Evolutionary conservation across 305 asterid genomes (phyloP).

Genomic region (Fraxinus greggii): DNA sequence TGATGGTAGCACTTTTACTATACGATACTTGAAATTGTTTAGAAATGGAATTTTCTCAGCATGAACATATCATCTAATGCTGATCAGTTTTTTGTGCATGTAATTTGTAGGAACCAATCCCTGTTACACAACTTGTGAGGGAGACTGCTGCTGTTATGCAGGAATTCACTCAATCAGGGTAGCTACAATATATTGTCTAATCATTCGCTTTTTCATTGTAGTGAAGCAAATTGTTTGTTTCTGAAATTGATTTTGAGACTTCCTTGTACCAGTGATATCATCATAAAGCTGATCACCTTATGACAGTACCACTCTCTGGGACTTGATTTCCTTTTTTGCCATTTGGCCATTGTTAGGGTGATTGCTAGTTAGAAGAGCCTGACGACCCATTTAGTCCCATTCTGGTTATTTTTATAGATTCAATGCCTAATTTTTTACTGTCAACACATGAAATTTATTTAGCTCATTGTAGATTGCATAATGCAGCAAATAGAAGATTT

Average conservation of each 20-base stretch:
- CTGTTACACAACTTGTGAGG: constrained; percentile 94
- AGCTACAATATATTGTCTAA: constrained; percentile 19
- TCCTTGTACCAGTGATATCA: background rate
- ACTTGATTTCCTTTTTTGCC: background rate
- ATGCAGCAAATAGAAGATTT: background rate
- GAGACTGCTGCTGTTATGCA: constrained; percentile 98
- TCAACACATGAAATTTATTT: background rate
- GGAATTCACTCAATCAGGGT: constrained; percentile 99
- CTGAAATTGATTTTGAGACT: background rate
- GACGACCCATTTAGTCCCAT: background rate
- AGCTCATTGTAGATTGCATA: background rate
- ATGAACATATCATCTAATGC: constrained; percentile 16
- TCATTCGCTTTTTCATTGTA: constrained; percentile 5
- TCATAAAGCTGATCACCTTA: background rate
- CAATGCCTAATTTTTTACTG: background rate
- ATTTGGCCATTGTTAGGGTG: background rate
- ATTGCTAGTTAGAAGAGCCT: background rate
- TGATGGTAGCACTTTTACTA: background rate
- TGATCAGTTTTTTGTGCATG: constrained; percentile 19
- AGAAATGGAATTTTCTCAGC: background rate
- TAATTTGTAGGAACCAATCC: constrained; percentile 72
- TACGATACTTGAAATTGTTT: background rate
- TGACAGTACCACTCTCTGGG: background rate
- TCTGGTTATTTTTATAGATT: background rate
- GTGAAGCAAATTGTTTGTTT: background rate